These are phyloP conservation scores for Fusarium sp. DNA, from an alignment of 2,329 filamentous ascomycete genomes.

Conservation along the genomic window DNA sequence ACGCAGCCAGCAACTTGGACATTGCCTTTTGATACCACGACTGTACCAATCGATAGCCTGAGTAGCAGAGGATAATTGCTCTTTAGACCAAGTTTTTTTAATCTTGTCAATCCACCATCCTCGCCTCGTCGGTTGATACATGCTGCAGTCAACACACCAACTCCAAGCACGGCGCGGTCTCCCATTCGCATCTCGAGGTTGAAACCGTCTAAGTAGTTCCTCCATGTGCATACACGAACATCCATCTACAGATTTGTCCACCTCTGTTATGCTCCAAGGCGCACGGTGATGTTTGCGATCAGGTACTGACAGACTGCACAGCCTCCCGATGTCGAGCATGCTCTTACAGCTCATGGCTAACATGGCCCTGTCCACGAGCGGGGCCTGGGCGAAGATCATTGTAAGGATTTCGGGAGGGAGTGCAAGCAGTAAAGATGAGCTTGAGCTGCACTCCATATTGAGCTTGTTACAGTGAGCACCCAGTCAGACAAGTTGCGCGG, in stretches of 20 bases:
- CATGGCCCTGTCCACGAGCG: conserved; percentile 24
- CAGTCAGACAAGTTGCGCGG: not conserved
- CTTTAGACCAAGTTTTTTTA: not conserved
- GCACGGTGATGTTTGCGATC: conserved; percentile 18
- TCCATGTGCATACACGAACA: conserved; percentile 30
- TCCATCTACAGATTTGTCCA: no score
- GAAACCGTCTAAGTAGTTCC: conserved; percentile 30
- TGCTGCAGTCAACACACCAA: conserved; percentile 42
- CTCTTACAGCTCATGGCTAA: conserved; percentile 40
- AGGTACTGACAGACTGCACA: conserved; percentile 32
- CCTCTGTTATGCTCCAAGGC: not conserved
- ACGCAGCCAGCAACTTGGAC: conserved; percentile 29
- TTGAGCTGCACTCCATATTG: not conserved
- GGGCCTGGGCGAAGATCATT: conserved; percentile 34
- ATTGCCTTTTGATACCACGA: conserved; percentile 35
- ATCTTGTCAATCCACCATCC: conserved; percentile 34
- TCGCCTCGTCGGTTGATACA: conserved; percentile 36
- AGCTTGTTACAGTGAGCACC: conserved; percentile 19
- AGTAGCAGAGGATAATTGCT: conserved; percentile 1
- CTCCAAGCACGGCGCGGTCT: conserved; percentile 23
- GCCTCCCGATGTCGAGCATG: conserved; percentile 34
- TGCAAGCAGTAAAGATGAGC: conserved; percentile 23
- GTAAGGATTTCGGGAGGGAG: conserved; percentile 46
- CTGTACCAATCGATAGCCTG: conserved; percentile 28
- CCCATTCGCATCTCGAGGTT: conserved; percentile 27